These are phyloP conservation scores for Mimosa bimucronata DNA, from an alignment of 306 rosid species.

Conservation along the genomic window DNA sequence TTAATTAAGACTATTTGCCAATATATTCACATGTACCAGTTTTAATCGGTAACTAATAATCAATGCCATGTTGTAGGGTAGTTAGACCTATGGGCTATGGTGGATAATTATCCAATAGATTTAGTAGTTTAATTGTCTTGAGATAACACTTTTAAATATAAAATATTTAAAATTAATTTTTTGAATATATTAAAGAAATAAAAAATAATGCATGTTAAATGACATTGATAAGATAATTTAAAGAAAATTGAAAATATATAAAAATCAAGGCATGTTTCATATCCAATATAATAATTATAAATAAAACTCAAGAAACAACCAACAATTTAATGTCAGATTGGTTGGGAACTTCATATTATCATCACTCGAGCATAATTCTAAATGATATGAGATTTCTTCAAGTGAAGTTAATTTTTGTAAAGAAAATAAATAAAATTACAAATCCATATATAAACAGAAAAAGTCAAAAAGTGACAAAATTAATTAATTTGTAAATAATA, in stretches of 20 bases:
- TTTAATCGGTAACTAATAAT: not conserved
- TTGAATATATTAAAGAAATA: not conserved
- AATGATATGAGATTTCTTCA: not conserved
- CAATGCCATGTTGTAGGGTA: not conserved
- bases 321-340: not conserved
- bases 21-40: not conserved
- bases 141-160: not conserved
- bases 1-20: not conserved
- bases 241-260: not conserved
- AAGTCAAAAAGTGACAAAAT: slow-evolving; percentile 11
- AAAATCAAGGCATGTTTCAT: not conserved
- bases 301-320: not conserved
- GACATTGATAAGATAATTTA: not conserved
- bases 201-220: not conserved
- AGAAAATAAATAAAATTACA: not conserved
- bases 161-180: not conserved
- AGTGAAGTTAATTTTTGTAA: not conserved
- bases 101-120: not conserved
- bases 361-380: not conserved
- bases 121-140: not conserved
- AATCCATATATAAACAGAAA: not conserved
- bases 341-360: not conserved
- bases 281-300: not conserved
- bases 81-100: not conserved
- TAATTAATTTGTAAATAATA: slow-evolving; percentile 24